phyloP scores from a whole-genome alignment of 169 alveolate genomes.

The Plasmodium fragile region DNA sequence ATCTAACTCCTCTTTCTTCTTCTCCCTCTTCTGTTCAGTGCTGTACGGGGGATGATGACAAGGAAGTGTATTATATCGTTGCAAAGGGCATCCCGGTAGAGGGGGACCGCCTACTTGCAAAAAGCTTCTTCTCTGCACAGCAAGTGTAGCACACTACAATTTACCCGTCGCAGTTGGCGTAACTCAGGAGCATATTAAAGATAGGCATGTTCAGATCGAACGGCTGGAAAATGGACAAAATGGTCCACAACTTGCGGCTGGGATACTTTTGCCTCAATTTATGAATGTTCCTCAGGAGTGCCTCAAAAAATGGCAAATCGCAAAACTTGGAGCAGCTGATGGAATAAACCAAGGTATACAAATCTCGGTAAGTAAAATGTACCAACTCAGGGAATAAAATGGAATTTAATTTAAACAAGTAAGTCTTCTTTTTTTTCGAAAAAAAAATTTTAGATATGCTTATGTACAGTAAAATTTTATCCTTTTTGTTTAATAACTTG shows the following conservation, averaged over 20 bases:
- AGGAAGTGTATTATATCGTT: not conserved
- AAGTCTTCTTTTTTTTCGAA: constrained; percentile 17
- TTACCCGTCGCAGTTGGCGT: constrained; percentile 37
- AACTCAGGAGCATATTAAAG: constrained; percentile 26
- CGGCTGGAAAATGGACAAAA: constrained; percentile 40
- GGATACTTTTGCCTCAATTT: constrained; percentile 61
- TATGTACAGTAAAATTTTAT: constrained; percentile 35
- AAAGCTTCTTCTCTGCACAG: not conserved
- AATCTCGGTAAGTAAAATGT: constrained; percentile 64
- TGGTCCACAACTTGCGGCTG: constrained; percentile 13
- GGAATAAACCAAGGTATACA: constrained; percentile 28
- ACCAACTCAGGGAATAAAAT: constrained; percentile 23
- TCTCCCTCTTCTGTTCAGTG: not conserved
- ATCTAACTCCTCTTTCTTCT: not conserved
- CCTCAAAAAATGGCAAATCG: constrained; percentile 46
- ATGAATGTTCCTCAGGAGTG: constrained; percentile 43
- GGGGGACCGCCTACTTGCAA: not conserved
- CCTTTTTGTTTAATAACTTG: constrained; percentile 27
- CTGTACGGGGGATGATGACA: not conserved
- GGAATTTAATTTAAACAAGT: constrained; percentile 24
- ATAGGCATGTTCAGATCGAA: constrained; percentile 37
- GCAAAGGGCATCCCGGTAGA: not conserved
- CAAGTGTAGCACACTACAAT: not conserved
- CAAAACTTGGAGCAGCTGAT: constrained; percentile 33
- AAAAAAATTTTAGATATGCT: constrained; percentile 39